Evolutionary conservation across 1,139 yeast species (phyloP).

Genomic region (Debaryomyces sp.): DNA sequence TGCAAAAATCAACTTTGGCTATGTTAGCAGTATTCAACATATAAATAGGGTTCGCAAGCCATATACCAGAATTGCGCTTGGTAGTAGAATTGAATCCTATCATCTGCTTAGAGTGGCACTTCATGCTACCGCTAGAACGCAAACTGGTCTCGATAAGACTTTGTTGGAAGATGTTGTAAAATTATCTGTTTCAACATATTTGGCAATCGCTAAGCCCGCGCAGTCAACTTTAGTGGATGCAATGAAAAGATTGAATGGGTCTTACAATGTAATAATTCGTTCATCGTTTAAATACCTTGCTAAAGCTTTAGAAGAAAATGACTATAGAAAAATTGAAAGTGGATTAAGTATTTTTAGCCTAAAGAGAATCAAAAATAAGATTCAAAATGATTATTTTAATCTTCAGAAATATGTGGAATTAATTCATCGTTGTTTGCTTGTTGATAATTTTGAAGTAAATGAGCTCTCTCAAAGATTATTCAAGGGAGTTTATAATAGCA

Average conservation of each 20-base stretch:
- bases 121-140: constrained; percentile 75
- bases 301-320: constrained; percentile 55
- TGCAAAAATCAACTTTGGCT: constrained; percentile 39
- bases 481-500: constrained; percentile 45
- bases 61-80: constrained; percentile 76
- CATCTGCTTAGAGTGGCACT: constrained; percentile 76
- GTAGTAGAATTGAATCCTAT: constrained; percentile 73
- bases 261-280: constrained; percentile 56
- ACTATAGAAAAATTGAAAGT: constrained; percentile 64
- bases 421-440: constrained; percentile 58
- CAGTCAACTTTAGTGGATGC: constrained; percentile 70
- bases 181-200: constrained; percentile 70
- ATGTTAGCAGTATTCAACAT: constrained; percentile 39
- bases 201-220: constrained; percentile 71
- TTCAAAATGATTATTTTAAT: constrained; percentile 61
- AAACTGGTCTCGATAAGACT: constrained; percentile 65
- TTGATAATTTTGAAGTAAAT: constrained; percentile 61
- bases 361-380: constrained; percentile 54
- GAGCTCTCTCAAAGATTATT: constrained; percentile 54
- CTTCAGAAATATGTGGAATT: constrained; percentile 48
- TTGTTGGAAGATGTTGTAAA: constrained; percentile 71
- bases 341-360: constrained; percentile 61
- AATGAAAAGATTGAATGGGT: constrained; percentile 73
- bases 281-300: constrained; percentile 52
- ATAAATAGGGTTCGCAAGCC: constrained; percentile 62